Percentiles rank a stretch among this genome's conserved stretches.
Conservation (phyloP, 2,329 filamentous ascomycete genomes). For the Chaetomium olivaceum region DNA sequence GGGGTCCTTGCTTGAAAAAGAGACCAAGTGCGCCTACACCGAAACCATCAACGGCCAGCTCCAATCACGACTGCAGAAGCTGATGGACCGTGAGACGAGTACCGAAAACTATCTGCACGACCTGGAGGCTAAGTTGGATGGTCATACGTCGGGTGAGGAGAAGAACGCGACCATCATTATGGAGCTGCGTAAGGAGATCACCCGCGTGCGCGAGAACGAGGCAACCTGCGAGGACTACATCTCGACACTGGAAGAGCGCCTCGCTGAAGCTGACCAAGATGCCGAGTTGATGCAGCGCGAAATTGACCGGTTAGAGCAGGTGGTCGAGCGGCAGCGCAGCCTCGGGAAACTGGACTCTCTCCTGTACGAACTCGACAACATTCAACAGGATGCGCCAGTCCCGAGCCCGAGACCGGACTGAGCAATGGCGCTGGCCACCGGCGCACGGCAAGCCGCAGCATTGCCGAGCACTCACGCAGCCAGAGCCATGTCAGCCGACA, state of each 20-base stretch:
- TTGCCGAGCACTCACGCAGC: slow-evolving; percentile 55
- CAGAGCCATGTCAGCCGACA: slow-evolving; percentile 56
- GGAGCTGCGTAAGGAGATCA: slow-evolving; percentile 88
- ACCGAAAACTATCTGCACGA: slow-evolving; percentile 94
- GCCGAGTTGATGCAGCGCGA: slow-evolving; percentile 96
- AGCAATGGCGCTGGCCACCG: slow-evolving; percentile 47
- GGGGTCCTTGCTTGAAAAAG: slow-evolving; percentile 83
- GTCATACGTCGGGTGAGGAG: slow-evolving; percentile 87
- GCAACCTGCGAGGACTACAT: slow-evolving; percentile 93
- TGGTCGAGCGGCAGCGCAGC: slow-evolving; percentile 91
- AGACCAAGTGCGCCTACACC: slow-evolving; percentile 88
- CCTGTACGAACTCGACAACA: slow-evolving; percentile 82
- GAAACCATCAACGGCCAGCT: slow-evolving; percentile 92
- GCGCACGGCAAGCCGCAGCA: slow-evolving; percentile 43
- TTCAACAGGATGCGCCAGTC: slow-evolving; percentile 60
- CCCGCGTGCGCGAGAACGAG: slow-evolving; percentile 86
- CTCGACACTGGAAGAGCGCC: slow-evolving; percentile 88
- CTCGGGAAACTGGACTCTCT: slow-evolving; percentile 92
- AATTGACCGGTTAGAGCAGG: slow-evolving; percentile 89
- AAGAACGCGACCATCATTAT: slow-evolving; percentile 83
- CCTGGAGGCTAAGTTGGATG: slow-evolving; percentile 85
- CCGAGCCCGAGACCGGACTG: slow-evolving; percentile 39
- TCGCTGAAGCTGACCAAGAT: slow-evolving; percentile 95
- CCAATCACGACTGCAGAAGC: slow-evolving; percentile 85
- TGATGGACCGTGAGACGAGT: slow-evolving; percentile 85